phyloP scores from a whole-genome alignment of 352 stramenopile genomes.

The Phytophthora vignae region DNA sequence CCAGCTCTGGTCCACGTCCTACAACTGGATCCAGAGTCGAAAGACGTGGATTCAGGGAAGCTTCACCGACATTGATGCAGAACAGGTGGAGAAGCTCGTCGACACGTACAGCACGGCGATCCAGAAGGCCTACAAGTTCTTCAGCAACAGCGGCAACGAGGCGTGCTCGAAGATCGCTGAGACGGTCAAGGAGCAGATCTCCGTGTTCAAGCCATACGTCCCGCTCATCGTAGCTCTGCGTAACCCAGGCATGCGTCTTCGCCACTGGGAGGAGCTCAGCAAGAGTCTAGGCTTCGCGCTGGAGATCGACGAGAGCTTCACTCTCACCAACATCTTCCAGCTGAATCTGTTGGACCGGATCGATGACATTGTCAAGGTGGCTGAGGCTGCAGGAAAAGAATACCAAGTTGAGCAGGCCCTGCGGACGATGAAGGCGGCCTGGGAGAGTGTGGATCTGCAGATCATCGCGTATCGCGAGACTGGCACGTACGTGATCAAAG shows the following conservation, averaged over 20 bases:
- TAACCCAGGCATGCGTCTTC: constrained; percentile 93
- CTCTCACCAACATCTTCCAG: constrained; percentile 86
- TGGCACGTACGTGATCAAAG: constrained; percentile 95
- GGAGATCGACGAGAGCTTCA: constrained; percentile 91
- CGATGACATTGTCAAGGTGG: constrained; percentile 93
- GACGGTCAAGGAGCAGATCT: constrained; percentile 93
- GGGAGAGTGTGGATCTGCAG: constrained; percentile 91
- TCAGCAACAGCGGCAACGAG: constrained; percentile 88
- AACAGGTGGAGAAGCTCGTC: constrained; percentile 93
- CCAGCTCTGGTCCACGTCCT: constrained; percentile 91
- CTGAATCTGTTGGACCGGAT: constrained; percentile 88
- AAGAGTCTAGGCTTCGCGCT: constrained; percentile 78
- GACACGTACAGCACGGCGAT: constrained; percentile 88
- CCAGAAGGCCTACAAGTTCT: constrained; percentile 94
- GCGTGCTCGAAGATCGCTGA: constrained; percentile 91
- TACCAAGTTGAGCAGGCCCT: constrained; percentile 95
- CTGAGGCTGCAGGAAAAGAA: constrained; percentile 94
- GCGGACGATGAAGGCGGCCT: constrained; percentile 93
- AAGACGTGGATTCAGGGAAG: constrained; percentile 93
- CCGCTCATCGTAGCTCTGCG: constrained; percentile 92
- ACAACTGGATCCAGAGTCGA: constrained; percentile 92
- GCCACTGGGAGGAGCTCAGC: constrained; percentile 95
- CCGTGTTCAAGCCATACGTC: constrained; percentile 94
- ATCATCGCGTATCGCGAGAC: constrained; percentile 93
- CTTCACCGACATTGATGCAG: constrained; percentile 92